A percentile compares a stretch with the other conserved stretches of the same genome.
Evolutionary conservation across 352 stramenopile species (phyloP).

Genomic region (Phytopythium helicoides): DNA sequence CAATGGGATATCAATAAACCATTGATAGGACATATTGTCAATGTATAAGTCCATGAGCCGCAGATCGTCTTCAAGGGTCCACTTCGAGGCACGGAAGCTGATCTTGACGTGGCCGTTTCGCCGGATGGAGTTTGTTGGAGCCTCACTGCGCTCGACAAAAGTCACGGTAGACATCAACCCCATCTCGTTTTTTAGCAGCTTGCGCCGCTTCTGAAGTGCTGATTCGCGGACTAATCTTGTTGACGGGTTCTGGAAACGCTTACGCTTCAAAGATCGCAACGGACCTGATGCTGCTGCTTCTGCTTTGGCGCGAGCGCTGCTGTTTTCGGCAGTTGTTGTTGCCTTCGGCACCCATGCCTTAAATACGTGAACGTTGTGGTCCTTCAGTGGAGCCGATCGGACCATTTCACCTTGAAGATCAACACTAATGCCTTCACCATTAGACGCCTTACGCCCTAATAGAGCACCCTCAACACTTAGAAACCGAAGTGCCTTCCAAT

Average conservation of each 20-base stretch:
- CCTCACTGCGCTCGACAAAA: slow-evolving; percentile 25
- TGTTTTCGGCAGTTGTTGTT: slow-evolving; percentile 35
- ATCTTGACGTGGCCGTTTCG: slow-evolving; percentile 49
- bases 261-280: slow-evolving; percentile 51
- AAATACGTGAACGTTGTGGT: slow-evolving; percentile 65
- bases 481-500: slow-evolving; percentile 74
- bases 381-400: slow-evolving; percentile 46
- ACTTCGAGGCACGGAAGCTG: slow-evolving; percentile 53
- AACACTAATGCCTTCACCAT: slow-evolving; percentile 38
- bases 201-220: slow-evolving; percentile 27
- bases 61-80: slow-evolving; percentile 62
- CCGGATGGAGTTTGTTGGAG: slow-evolving; percentile 39
- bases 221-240: slow-evolving; percentile 5
- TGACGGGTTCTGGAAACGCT: slow-evolving; percentile 34
- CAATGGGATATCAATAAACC: slow-evolving; percentile 77
- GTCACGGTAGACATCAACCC: slow-evolving; percentile 19
- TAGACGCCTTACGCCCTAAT: slow-evolving; percentile 33
- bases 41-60: slow-evolving; percentile 71
- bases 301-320: slow-evolving; percentile 54
- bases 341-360: slow-evolving; percentile 67
- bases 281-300: slow-evolving; percentile 32
- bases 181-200: slow-evolving; percentile 19
- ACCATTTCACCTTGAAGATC: slow-evolving; percentile 59
- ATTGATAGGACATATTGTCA: slow-evolving; percentile 64
- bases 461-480: slow-evolving; percentile 63